phyloP scores from a whole-genome alignment of 352 stramenopile species.

The Phytophthora pistaciae region DNA sequence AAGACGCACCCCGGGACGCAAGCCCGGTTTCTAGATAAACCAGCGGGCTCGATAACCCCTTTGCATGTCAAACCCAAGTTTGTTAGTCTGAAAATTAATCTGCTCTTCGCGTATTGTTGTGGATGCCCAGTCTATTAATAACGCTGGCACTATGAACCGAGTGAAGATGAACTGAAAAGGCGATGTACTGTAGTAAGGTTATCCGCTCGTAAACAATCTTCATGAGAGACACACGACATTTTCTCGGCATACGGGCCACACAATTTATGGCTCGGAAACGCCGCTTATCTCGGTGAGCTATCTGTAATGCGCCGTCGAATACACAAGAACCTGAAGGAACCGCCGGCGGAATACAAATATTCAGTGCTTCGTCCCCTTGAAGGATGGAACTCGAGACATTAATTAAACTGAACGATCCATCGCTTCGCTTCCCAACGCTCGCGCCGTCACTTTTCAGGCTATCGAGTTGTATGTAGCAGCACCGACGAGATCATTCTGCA shows the following conservation, averaged over 20 bases:
- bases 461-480: background rate
- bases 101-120: no score
- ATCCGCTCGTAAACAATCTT: no score
- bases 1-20: background rate
- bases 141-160: background rate
- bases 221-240: no score
- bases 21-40: background rate
- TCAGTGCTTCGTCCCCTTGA: background rate
- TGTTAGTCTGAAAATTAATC: no score
- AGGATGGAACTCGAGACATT: background rate
- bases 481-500: background rate
- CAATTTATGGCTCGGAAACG: background rate
- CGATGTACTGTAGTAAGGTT: background rate
- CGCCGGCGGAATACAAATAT: background rate
- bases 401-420: background rate
- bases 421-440: background rate
- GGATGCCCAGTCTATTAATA: no score
- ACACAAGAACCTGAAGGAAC: background rate
- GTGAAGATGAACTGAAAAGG: background rate
- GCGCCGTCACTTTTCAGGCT: background rate
- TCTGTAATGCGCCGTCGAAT: background rate
- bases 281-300: background rate
- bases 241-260: no score
- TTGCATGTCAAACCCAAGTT: background rate
- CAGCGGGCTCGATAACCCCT: no score